Conservation (phyloP, 2,329 filamentous ascomycete genomes). For the Phaeoacremonium minimum region DNA sequence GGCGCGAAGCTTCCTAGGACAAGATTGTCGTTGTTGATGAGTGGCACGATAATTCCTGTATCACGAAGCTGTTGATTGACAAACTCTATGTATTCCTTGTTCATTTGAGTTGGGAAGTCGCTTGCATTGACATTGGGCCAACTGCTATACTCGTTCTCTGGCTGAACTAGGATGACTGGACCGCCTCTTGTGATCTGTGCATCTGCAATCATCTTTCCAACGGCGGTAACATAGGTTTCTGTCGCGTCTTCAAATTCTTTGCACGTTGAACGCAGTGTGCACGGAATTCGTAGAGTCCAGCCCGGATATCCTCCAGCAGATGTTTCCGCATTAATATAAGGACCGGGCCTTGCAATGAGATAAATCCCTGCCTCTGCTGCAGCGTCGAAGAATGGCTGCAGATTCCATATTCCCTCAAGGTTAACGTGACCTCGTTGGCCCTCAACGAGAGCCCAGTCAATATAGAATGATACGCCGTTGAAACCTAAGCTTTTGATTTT, state of each 20-base stretch:
- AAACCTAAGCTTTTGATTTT: conserved; percentile 71
- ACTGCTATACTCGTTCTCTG: conserved; percentile 64
- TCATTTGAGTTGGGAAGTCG: conserved; percentile 59
- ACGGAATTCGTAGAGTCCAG: conserved; percentile 62
- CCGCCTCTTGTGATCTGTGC: conserved; percentile 72
- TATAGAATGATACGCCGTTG: conserved; percentile 68
- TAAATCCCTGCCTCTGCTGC: conserved; percentile 65
- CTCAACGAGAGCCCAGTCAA: conserved; percentile 67
- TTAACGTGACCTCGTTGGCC: conserved; percentile 61
- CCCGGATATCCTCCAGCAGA: conserved; percentile 68
- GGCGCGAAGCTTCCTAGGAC: conserved; percentile 58
- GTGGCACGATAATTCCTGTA: conserved; percentile 67
- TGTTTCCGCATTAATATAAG: conserved; percentile 43
- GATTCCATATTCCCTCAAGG: conserved; percentile 62
- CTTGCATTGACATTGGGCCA: conserved; percentile 52
- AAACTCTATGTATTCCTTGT: conserved; percentile 68
- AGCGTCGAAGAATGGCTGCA: conserved; percentile 67
- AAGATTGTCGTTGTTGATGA: conserved; percentile 70
- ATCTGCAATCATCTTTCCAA: conserved; percentile 57
- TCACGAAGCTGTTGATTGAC: conserved; percentile 64
- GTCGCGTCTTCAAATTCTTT: conserved; percentile 56
- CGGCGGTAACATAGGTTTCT: conserved; percentile 52
- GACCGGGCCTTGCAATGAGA: conserved; percentile 45
- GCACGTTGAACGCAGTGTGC: conserved; percentile 51
- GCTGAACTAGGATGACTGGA: conserved; percentile 65